Evolutionary conservation across 2,329 filamentous ascomycete genomes (phyloP), one percentile per base, ranked within the genome.

Genomic region (Hirsutella thompsonii): DNA sequence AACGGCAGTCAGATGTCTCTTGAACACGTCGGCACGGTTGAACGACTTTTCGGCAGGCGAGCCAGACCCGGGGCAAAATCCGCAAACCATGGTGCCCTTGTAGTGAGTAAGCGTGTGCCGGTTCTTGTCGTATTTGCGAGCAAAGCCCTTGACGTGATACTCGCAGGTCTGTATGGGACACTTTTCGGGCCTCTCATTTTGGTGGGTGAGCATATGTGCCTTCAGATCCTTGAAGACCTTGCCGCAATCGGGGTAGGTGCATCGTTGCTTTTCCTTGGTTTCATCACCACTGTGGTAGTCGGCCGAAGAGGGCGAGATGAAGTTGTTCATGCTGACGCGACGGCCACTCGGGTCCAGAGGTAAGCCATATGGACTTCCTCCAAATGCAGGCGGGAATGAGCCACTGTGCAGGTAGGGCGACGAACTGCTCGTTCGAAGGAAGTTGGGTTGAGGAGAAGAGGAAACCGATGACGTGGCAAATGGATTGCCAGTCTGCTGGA

Each of bases 21-120:
- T 95, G 74, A 95, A 95, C 46, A 94, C 88, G 50, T 95, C 89
- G 44, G 89, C 88, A 42, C 89, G 79, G 67, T 95, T 94, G 59
- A 95, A 95, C 48, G 84, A 90, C 74, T 94, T 95, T 64, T 94
- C 89, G 1, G 83, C 83, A 8, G 87, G 76, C 4, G 87, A 90
- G 4, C 89, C 89, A 21, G 85, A 87, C 28, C 87, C 86, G 1
- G 88, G 86, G 54, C 89, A 94, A 67, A 94, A 95, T 23, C 87
- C 88, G 57, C 89, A 95, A 20, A 94, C 86, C 89, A 94, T 94
- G 38, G 85, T 94, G 33, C 89, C 89, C 66, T 94, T 94, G 74
- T 94, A 95, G 60, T 95, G 89, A 5, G 89, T 95, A 47, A 94
- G 64, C 5, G 88, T 94, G 60, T 95, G 89, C 36, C 89, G 72